phyloP scores from a whole-genome alignment of 306 rosid genomes.

The Prunus mongolica region DNA sequence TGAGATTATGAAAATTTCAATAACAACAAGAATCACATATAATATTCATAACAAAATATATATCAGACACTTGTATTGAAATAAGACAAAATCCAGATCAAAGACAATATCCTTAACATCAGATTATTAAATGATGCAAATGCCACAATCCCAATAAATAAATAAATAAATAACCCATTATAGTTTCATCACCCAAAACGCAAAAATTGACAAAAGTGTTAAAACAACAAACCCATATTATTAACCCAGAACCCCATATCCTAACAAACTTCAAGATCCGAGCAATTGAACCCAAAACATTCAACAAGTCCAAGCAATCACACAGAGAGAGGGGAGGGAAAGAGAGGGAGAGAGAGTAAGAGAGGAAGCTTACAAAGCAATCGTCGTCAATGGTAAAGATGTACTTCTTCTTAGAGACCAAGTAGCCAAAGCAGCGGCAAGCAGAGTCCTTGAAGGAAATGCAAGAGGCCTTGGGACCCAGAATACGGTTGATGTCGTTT shows the following conservation, averaged over 20 bases:
- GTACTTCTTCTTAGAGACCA: constrained; percentile 93
- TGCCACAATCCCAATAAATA: not conserved
- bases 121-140: not conserved
- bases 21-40: not conserved
- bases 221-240: not conserved
- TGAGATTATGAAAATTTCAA: not conserved
- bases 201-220: not conserved
- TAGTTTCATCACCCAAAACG: not conserved
- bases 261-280: not conserved
- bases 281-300: not conserved
- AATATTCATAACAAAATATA: not conserved
- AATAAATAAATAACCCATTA: not conserved
- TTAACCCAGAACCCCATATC: constrained; percentile 1
- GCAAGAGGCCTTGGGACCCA: constrained; percentile 65
- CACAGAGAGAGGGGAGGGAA: not conserved
- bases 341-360: not conserved
- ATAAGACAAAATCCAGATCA: not conserved
- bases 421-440: constrained; percentile 73
- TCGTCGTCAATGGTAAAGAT: constrained; percentile 82
- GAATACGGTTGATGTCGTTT: constrained; percentile 48
- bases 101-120: not conserved
- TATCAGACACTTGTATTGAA: not conserved
- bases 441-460: constrained; percentile 92
- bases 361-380: constrained; percentile 62
- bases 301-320: not conserved